These are phyloP conservation scores for Brassica carinata DNA, from an alignment of 345 rosid species.

Conservation along the genomic window DNA sequence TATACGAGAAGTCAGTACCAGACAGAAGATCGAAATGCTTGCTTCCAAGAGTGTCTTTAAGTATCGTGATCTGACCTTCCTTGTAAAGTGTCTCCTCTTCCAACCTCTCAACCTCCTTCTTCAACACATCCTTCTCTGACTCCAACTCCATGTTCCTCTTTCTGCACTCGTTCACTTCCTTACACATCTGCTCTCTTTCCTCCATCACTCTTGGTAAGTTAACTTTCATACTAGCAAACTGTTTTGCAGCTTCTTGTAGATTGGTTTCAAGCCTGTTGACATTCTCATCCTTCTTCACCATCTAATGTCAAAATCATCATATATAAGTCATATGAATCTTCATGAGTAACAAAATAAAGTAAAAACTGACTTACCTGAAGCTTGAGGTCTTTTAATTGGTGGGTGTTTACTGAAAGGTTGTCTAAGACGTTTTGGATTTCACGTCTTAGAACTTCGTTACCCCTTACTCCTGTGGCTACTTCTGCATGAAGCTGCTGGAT, in stretches of 20 bases:
- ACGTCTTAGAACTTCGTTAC: conserved; percentile 69
- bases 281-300: conserved; percentile 73
- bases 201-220: conserved; percentile 71
- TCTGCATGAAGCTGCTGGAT: conserved; percentile 86
- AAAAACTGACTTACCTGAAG: conserved; percentile 59
- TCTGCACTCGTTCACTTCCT: conserved; percentile 63
- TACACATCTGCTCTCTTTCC: conserved; percentile 86
- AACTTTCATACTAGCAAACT: conserved; percentile 52
- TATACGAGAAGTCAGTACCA: conserved; percentile 51
- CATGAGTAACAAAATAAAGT: neutral
- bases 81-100: conserved; percentile 83
- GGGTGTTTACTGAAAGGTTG: conserved; percentile 61
- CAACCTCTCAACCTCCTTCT: conserved; percentile 72
- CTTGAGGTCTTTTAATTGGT: conserved; percentile 79
- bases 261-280: conserved; percentile 50
- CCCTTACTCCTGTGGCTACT: conserved; percentile 73
- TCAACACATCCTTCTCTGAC: conserved; percentile 65
- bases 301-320: conserved; percentile 42
- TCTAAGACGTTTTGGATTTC: conserved; percentile 73
- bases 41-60: conserved; percentile 67
- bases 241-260: conserved; percentile 64
- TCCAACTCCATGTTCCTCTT: conserved; percentile 77
- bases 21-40: conserved; percentile 65
- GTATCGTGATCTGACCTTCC: conserved; percentile 91
- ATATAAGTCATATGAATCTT: neutral